phyloP scores from a whole-genome alignment of 495 filamentous ascomycete species.

The Eremomyces bilateralis region DNA sequence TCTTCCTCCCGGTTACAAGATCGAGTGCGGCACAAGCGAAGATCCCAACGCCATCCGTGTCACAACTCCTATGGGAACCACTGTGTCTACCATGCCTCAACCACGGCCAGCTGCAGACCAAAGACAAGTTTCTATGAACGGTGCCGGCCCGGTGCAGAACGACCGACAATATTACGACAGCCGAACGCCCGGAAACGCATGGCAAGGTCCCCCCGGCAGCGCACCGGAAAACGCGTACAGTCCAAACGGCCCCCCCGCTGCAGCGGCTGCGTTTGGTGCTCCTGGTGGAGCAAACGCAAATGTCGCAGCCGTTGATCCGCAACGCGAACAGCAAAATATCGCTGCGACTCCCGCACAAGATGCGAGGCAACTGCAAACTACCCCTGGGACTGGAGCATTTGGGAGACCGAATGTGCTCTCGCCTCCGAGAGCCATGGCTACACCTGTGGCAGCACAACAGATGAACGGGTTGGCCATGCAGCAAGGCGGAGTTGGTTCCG shows the following conservation, averaged over 20 bases:
- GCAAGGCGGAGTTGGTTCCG: constrained; percentile 35
- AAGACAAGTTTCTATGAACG: constrained; percentile 14
- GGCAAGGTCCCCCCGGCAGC: constrained; percentile 1
- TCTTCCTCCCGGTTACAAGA: constrained; percentile 86
- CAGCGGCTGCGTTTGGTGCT: constrained; percentile 13
- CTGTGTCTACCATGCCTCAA: constrained; percentile 31
- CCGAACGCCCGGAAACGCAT: constrained; percentile 7
- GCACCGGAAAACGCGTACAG: constrained; percentile 3
- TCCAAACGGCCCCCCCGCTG: constrained; percentile 14
- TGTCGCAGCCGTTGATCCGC: constrained; percentile 19
- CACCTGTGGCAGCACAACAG: constrained; percentile 28
- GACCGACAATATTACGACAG: constrained; percentile 11
- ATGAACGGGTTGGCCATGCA: constrained; percentile 23
- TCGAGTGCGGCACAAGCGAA: constrained; percentile 80
- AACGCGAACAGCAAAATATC: constrained; percentile 17
- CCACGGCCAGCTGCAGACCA: constrained; percentile 27
- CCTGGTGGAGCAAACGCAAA: constrained; percentile 13
- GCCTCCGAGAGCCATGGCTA: constrained; percentile 56
- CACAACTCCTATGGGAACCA: constrained; percentile 83
- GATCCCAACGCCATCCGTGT: constrained; percentile 92
- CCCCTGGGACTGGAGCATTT: neutral
- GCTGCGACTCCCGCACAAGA: constrained; percentile 27
- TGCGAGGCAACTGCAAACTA: constrained; percentile 33
- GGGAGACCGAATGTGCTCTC: no score
- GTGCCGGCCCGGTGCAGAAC: constrained; percentile 5